Percentiles rank a stretch among this genome's conserved stretches.
phyloP scores from a whole-genome alignment of 2,329 filamentous ascomycete species.

The Talaromyces sp. region DNA sequence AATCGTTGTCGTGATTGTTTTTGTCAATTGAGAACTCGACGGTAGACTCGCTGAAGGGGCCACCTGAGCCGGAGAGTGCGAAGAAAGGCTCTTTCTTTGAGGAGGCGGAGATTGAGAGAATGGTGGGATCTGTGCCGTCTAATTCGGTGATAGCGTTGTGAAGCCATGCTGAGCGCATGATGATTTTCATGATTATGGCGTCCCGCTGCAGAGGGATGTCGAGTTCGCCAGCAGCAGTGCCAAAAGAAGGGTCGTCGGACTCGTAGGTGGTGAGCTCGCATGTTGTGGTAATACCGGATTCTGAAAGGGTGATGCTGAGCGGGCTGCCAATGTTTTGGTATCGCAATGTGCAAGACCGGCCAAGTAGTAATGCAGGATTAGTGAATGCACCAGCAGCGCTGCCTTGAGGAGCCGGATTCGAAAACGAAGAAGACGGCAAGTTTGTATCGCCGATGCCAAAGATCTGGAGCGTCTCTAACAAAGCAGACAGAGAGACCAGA shows the following conservation, averaged over 20 bases:
- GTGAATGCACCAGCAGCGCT: conserved; percentile 67
- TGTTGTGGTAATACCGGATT: conserved; percentile 79
- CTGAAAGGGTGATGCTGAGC: conserved; percentile 79
- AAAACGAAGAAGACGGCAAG: conserved; percentile 68
- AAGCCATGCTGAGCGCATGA: conserved; percentile 65
- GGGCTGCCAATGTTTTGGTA: conserved; percentile 72
- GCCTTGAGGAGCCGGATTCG: conserved; percentile 63
- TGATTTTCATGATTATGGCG: conserved; percentile 81
- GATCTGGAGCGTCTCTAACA: conserved; percentile 92
- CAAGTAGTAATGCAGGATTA: conserved; percentile 74
- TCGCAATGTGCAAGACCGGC: conserved; percentile 77
- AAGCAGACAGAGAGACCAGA: conserved; percentile 77
- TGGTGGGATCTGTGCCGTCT: conserved; percentile 62
- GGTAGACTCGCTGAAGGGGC: conserved; percentile 54
- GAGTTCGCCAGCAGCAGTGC: conserved; percentile 21
- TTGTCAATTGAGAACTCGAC: conserved; percentile 55
- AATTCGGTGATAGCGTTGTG: conserved; percentile 50
- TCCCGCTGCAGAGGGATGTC: conserved; percentile 80
- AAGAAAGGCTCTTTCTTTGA: conserved; percentile 62
- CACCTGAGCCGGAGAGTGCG: conserved; percentile 62
- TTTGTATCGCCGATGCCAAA: conserved; percentile 66
- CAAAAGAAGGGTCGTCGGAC: conserved; percentile 62
- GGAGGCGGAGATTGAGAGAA: conserved; percentile 63
- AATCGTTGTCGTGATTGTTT: conserved; percentile 21
- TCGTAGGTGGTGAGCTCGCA: conserved; percentile 88